Base-by-base conservation (phyloP, 2,329 filamentous ascomycete species). In the Diaporthe capsici region DNA sequence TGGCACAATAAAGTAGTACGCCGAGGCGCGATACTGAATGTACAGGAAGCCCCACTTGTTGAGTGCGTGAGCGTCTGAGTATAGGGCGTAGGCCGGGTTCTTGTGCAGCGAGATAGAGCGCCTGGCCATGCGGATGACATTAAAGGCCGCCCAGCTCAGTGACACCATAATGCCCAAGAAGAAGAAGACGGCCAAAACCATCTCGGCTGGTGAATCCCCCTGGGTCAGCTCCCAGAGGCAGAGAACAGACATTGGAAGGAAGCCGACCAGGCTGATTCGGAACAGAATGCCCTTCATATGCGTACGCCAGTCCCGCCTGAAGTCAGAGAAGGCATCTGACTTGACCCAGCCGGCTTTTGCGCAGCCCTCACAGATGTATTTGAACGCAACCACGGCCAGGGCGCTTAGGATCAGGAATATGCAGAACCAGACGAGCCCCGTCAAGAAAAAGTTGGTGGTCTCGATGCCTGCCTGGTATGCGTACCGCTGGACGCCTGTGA, bases 1-100 rank as follows among this genome's bases (percentile, higher is more conserved):
- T 2, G 94, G 94, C 44, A 96, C 90, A 81, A 97, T 93, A 84
- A 95, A 97, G 88, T 95, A 97, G 89, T 97, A 97, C 28, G 94
- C 94, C 8, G 94, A 95, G 47, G 95, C 95, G 82, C 95, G 93
- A 88, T 96, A 97, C 82, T 96, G 95, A 68, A 97, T 93, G 83
- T 97, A 97, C 74, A 97, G 88, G 87, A 97, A 97, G 47, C 95
- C 95, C 95, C 95, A 97, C 85, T 97, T 96, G 90, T 97, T 97
- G 78, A 97, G 88, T 71, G 93, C 92, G 75, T 94, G 90, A 5
- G 94, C 94, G 82, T 97, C 95, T 10, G 95, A 97, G 87, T 96
- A 97, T 75, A 97, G 91, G 80, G 97, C 96, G 84, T 97, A 97
- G 53, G 94, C 95, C 25, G 95, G 94, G 85, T 97, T 97, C 86